Evolutionary conservation across 345 rosid genomes (phyloP), one percentile per base, ranked within the genome.

Genomic region (Microthlaspi erraticum): DNA sequence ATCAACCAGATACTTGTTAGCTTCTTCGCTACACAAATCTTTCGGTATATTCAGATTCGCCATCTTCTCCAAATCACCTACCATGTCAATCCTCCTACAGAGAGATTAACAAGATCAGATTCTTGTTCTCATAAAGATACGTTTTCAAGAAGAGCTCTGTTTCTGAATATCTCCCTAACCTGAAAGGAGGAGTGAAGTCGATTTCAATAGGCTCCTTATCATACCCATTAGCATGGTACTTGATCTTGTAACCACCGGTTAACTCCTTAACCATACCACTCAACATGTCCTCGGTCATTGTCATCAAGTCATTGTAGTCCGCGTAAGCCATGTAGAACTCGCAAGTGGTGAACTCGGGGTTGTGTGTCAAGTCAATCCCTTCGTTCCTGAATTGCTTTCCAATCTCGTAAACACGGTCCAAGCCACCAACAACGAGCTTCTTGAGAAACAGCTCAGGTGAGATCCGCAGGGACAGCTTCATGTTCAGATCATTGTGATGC

Each of bases 271-370:
- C 86, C 85, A 75, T 73, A 82, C 98, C 98, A 64, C 97, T 90
- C 69, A 93, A 55, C 89, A 93, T 65, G 32, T 72, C 33, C 80
- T 93, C 98, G 5, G 94, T 85, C 44, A 93, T 88, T 26, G 78
- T 73, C 97, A 93, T 93, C 84, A 93, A 48, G 77, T 93, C 97
- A 62, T 91, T 63, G 81, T 93, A 93, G 79, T 91, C 97, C 0
- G 96, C 94, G 67, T 39, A 93, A 31, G 98, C 98, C 98, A 88
- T 93, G 68, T 93, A 93, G 77, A 93, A 93, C 82, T 93, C 98
- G 53, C 96, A 93, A 46, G 96, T 87, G 37, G 98, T 91, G 78
- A 93, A 93, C 81, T 93, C 97, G 2, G 94, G 97, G 67, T 91
- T 86, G 75, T 91, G 98, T 14, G 98, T 93, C 84, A 88, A 50